phyloP scores from a whole-genome alignment of 2,329 filamentous ascomycete genomes.

The Alternaria sp. region DNA sequence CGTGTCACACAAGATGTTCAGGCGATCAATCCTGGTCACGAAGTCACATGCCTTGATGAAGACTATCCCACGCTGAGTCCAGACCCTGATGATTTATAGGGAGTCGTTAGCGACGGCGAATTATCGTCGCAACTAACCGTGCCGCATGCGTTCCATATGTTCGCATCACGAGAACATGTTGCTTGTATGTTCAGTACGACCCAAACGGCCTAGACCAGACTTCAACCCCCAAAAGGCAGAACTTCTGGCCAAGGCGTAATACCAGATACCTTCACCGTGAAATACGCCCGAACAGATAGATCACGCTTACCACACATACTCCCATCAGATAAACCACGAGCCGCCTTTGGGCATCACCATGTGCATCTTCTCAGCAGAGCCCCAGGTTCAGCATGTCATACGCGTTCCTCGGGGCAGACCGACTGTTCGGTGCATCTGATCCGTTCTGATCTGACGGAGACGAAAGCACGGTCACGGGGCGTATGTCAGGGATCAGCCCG shows the following conservation, averaged over 20 bases:
- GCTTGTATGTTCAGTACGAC: not conserved
- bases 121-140: not conserved
- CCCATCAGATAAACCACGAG: not conserved
- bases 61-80: not conserved
- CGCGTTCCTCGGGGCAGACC: not conserved
- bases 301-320: not conserved
- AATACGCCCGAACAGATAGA: not conserved
- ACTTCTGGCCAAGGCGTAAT: not conserved
- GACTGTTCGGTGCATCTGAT: not conserved
- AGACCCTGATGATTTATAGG: not conserved
- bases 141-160: not conserved
- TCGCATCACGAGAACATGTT: not conserved
- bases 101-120: not conserved
- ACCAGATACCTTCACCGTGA: not conserved
- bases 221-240: not conserved
- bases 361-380: not conserved
- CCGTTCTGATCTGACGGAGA: not conserved
- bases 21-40: not conserved
- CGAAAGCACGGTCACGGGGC: not conserved
- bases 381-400: not conserved
- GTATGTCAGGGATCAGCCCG: not conserved
- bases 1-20: conserved; percentile 7
- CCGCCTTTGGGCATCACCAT: not conserved
- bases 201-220: not conserved
- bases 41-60: not conserved